phyloP scores from a whole-genome alignment of 768 basidiomycete species.

The Pisolithus albus region DNA sequence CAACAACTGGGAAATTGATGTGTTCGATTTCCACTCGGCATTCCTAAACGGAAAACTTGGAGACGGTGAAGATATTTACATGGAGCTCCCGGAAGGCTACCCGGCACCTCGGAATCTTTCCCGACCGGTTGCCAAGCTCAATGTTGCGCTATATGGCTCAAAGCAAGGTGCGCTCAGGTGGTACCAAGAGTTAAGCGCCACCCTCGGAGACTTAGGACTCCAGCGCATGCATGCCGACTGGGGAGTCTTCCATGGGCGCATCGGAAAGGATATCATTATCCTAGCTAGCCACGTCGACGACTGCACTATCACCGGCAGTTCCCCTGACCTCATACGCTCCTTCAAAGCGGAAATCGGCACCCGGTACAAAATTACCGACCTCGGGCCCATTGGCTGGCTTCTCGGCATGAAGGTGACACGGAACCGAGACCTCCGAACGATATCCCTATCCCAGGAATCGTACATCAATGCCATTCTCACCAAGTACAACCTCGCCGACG shows the following conservation, averaged over 20 bases:
- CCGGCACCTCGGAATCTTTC: not conserved
- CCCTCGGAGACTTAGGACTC: not conserved
- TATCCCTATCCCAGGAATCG: too few relatives aligned
- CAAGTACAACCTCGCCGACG: conserved; percentile 33
- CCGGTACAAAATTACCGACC: not conserved
- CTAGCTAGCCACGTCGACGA: conserved; percentile 1
- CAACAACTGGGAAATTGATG: conserved; percentile 31
- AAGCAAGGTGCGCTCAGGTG: not conserved
- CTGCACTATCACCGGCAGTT: not conserved
- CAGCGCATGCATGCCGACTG: not conserved
- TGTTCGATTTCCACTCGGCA: conserved; percentile 37
- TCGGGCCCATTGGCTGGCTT: too few relatives aligned
- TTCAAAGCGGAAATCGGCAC: not conserved
- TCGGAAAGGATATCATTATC: not conserved
- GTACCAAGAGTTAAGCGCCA: not conserved
- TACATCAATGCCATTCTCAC: not conserved
- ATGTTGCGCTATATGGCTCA: not conserved
- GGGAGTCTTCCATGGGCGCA: not conserved
- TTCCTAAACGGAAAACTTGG: conserved; percentile 35
- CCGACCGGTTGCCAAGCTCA: not conserved
- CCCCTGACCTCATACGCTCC: not conserved
- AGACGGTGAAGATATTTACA: conserved; percentile 25
- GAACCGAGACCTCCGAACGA: too few relatives aligned
- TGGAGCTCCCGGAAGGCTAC: not conserved
- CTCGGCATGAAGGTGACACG: too few relatives aligned